Evolutionary conservation across 345 rosid species (phyloP).

Genomic region (Bruguiera sexangula): DNA sequence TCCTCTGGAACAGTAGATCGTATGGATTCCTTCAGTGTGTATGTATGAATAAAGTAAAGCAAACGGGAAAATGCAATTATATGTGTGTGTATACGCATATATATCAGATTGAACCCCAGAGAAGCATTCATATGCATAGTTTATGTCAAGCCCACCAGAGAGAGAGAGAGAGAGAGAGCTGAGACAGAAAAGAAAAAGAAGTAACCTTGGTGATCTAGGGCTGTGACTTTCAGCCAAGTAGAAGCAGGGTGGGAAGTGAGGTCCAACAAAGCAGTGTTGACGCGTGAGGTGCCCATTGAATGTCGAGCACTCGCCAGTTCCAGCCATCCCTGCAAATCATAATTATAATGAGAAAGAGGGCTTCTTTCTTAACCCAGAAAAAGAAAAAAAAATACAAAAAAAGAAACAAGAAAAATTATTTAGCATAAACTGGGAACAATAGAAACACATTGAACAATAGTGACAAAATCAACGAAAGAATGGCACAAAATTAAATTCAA

Average conservation of each 20-base stretch:
- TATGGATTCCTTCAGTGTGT: too few relatives aligned
- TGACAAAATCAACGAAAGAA: too few relatives aligned
- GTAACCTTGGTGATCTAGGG: slow-evolving; percentile 42
- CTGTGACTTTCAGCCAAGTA: slow-evolving; percentile 48
- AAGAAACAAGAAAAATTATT: background rate
- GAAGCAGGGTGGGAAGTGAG: slow-evolving; percentile 73
- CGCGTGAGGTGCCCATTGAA: slow-evolving; percentile 85
- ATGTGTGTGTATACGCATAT: too few relatives aligned
- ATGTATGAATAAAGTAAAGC: too few relatives aligned
- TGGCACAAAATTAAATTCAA: too few relatives aligned
- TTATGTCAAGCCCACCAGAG: background rate
- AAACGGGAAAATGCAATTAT: too few relatives aligned
- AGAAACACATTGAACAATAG: too few relatives aligned
- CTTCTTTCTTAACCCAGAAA: background rate
- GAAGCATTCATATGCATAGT: too few relatives aligned
- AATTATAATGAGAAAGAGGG: too few relatives aligned
- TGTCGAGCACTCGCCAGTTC: slow-evolving; percentile 86
- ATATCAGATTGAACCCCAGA: too few relatives aligned
- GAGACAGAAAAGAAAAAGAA: background rate
- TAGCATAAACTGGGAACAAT: background rate
- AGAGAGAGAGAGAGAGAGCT: background rate
- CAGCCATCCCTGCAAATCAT: slow-evolving; percentile 73
- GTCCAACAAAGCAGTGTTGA: slow-evolving; percentile 68
- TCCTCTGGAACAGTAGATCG: slow-evolving; percentile 23
- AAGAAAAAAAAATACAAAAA: background rate